Base-by-base conservation (phyloP, 495 filamentous ascomycete genomes). In the Aspergillus nanangensis region DNA sequence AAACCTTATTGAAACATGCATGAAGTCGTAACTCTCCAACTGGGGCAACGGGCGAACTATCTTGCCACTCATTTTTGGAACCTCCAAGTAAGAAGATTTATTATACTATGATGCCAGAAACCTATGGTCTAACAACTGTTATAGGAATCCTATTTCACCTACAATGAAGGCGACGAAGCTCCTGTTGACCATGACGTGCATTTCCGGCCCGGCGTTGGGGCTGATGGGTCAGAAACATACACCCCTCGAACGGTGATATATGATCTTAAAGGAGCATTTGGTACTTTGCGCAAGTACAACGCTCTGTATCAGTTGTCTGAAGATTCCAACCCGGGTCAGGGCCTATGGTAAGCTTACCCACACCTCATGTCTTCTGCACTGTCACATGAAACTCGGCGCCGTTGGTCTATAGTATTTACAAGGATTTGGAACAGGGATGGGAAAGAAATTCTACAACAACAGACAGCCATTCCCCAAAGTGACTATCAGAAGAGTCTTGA, bases 11-110 rank as follows among this genome's bases (percentile, higher is more conserved):
- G 35, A 38, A 54, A 24, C 8, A 99, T 99, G 93, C 90, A 94
- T 70, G 93, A 99, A 62, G 90, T 97, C 48, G 76, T 99, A 45
- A 96, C 93, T 1, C 69, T 97, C 34, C 93, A 99, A 70, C 79
- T 97, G 42, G 93, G 93, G 31, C 88, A 95, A 55, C 82, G 84
- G 59, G 87, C 84, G 56, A 99, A 99, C 69, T 95, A 96, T 56
- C 63, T 96, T 21, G 90, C 85, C n/a, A 95, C 88, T 0, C 93
- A 99, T 70, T 97, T 95, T 62, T 99, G 94, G 94, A 99, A 99
- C 56, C 75, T 89, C 21, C 92, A 96, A 73, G 83, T 87, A 70
- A 15, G 20, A 4, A 1, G 4, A n/a, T n/a, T 15, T 38, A 9
- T n/a, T n/a, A n/a, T n/a, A n/a, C n/a, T n/a, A n/a, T n/a, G n/a